Percentiles rank a stretch among this genome's conserved stretches.
phyloP scores from a whole-genome alignment of 2,329 filamentous ascomycete species.

The Phialophora verrucosa region DNA sequence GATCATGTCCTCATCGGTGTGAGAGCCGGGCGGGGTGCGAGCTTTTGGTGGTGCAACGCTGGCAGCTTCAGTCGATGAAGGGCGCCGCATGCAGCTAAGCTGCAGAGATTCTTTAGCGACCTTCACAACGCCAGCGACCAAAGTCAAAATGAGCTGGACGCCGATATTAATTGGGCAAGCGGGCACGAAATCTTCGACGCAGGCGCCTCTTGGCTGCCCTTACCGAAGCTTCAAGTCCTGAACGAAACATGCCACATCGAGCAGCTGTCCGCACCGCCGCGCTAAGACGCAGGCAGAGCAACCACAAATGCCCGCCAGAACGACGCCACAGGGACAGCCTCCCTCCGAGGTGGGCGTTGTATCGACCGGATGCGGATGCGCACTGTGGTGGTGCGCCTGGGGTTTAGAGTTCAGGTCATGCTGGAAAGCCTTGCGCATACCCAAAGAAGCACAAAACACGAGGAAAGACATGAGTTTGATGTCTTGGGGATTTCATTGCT shows the following conservation, averaged over 20 bases:
- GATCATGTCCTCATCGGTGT: constrained; percentile 21
- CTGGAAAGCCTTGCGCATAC: background rate
- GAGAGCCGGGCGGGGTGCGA: constrained; percentile 3
- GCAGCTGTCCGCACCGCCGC: background rate
- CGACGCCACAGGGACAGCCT: background rate
- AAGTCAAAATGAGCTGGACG: constrained; percentile 17
- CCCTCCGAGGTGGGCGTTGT: background rate
- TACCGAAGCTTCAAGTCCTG: constrained; percentile 3
- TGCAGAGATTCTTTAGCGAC: constrained; percentile 17
- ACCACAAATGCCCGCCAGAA: background rate
- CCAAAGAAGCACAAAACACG: background rate
- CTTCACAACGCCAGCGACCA: constrained; percentile 16
- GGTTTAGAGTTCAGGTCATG: background rate
- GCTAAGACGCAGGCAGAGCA: background rate
- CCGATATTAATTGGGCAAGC: constrained; percentile 15
- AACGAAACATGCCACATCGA: constrained; percentile 1
- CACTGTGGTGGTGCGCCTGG: background rate
- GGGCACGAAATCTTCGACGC: constrained; percentile 3
- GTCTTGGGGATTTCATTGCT: background rate
- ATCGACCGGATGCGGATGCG: background rate
- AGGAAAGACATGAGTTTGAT: background rate
- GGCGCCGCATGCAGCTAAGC: constrained; percentile 19
- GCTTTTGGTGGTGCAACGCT: constrained; percentile 12
- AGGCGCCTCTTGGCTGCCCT: constrained; percentile 8
- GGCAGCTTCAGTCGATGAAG: constrained; percentile 14